A percentile compares a stretch with the other conserved stretches of the same genome.
phyloP scores from a whole-genome alignment of 768 basidiomycete species.

The Ramaria sp. region DNA sequence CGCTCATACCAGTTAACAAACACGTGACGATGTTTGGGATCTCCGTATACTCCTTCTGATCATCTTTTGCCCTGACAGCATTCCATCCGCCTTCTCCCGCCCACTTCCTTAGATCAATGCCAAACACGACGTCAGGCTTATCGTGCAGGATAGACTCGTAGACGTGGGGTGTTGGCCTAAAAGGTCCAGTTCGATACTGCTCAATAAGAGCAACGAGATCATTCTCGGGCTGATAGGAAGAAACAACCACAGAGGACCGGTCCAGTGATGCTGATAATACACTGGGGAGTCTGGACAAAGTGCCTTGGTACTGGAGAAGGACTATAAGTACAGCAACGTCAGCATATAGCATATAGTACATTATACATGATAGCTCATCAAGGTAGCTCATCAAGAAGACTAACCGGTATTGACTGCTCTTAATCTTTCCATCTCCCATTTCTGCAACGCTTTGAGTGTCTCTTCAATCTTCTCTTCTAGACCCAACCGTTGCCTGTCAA shows the following conservation, averaged over 20 bases:
- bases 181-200: conserved; percentile 86
- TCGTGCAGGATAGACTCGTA: conserved; percentile 82
- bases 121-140: conserved; percentile 80
- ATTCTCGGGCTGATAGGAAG: conserved; percentile 80
- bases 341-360: not conserved
- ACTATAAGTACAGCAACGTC: conserved; percentile 29
- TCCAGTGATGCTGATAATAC: conserved; percentile 53
- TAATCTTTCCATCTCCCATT: conserved; percentile 78
- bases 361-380: no score
- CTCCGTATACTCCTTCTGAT: conserved; percentile 35
- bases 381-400: conserved; percentile 10
- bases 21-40: conserved; percentile 61
- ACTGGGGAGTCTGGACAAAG: conserved; percentile 60
- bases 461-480: conserved; percentile 84
- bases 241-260: conserved; percentile 62
- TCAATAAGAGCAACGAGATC: conserved; percentile 84
- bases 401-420: conserved; percentile 75
- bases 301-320: conserved; percentile 79
- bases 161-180: conserved; percentile 74
- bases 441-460: conserved; percentile 65
- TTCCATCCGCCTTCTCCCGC: conserved; percentile 70
- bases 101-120: conserved; percentile 87
- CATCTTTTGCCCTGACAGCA: conserved; percentile 38
- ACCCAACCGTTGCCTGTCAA: conserved; percentile 75
- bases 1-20: conserved; percentile 50